phyloP scores from a whole-genome alignment of 495 filamentous ascomycete species.

The Chlorociboria aeruginascens region DNA sequence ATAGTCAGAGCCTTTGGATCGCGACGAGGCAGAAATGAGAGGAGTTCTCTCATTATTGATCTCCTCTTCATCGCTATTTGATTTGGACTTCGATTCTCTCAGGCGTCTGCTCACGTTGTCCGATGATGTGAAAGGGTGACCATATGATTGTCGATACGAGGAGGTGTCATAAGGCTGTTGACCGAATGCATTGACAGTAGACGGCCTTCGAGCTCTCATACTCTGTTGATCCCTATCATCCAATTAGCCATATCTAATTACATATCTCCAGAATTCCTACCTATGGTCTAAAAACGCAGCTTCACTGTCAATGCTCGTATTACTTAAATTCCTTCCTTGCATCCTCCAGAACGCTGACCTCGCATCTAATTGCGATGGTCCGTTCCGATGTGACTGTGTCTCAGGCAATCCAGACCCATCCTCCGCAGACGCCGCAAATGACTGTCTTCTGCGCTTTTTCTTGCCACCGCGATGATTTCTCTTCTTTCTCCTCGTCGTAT shows the following conservation, averaged over 20 bases:
- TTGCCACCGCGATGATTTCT: constrained; percentile 39
- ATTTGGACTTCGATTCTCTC: constrained; percentile 15
- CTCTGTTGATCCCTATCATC: constrained; percentile 50
- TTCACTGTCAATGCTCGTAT: constrained; percentile 72
- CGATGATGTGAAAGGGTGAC: constrained; percentile 21
- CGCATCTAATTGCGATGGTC: constrained; percentile 20
- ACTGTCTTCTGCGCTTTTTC: constrained; percentile 49
- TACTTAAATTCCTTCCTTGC: constrained; percentile 49
- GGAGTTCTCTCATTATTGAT: constrained; percentile 46
- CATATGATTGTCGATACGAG: constrained; percentile 24
- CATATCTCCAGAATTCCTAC: constrained; percentile 28
- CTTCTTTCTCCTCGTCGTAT: constrained; percentile 26
- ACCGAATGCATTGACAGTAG: constrained; percentile 26
- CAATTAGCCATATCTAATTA: neutral
- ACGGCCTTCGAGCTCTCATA: constrained; percentile 56
- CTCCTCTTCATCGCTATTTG: constrained; percentile 26
- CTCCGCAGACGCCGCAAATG: constrained; percentile 42
- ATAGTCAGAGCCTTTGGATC: constrained; percentile 16
- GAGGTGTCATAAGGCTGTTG: constrained; percentile 19
- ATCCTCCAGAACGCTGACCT: constrained; percentile 43
- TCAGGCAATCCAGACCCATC: constrained; percentile 27
- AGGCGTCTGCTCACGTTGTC: constrained; percentile 13
- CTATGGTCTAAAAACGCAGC: constrained; percentile 63
- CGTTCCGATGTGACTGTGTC: constrained; percentile 21
- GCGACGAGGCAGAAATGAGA: constrained; percentile 32